Conservation (phyloP, 1,139 yeast species). For the Wickerhamiella infanticola region DNA sequence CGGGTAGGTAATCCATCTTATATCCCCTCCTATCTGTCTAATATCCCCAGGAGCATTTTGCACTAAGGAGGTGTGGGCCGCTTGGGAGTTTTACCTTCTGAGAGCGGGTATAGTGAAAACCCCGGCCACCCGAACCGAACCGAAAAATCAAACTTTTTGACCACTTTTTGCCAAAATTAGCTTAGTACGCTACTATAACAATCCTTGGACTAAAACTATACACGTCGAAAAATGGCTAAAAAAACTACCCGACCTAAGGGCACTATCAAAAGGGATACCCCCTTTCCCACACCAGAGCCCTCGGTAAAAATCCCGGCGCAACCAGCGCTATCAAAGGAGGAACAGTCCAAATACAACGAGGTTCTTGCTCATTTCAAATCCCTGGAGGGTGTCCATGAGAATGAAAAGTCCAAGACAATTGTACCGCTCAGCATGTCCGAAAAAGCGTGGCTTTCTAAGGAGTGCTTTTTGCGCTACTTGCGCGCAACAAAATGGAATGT, state of each 20-base stretch:
- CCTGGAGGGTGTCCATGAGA: slow-evolving; percentile 29
- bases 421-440: slow-evolving; percentile 41
- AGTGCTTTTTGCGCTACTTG: slow-evolving; percentile 72
- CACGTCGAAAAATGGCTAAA: not conserved
- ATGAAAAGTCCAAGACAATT: slow-evolving; percentile 24
- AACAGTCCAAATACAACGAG: slow-evolving; percentile 39
- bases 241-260: too few relatives aligned
- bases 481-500: slow-evolving; percentile 85
- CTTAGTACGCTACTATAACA: too few relatives aligned
- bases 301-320: slow-evolving; percentile 38
- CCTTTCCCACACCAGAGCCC: slow-evolving; percentile 38
- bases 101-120: too few relatives aligned
- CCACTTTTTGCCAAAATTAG: too few relatives aligned
- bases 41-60: too few relatives aligned
- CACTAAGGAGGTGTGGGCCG: too few relatives aligned
- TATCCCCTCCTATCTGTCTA: too few relatives aligned
- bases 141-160: slow-evolving; percentile 4
- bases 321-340: slow-evolving; percentile 34
- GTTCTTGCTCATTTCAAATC: slow-evolving; percentile 47
- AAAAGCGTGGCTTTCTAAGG: slow-evolving; percentile 80
- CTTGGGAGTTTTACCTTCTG: too few relatives aligned
- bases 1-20: too few relatives aligned
- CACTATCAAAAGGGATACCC: slow-evolving; percentile 18
- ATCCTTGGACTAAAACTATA: not conserved
- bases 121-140: not conserved